These are phyloP conservation scores for Melampsora occidentalis DNA, from an alignment of 1,284 basidiomycete genomes.

Conservation along the genomic window DNA sequence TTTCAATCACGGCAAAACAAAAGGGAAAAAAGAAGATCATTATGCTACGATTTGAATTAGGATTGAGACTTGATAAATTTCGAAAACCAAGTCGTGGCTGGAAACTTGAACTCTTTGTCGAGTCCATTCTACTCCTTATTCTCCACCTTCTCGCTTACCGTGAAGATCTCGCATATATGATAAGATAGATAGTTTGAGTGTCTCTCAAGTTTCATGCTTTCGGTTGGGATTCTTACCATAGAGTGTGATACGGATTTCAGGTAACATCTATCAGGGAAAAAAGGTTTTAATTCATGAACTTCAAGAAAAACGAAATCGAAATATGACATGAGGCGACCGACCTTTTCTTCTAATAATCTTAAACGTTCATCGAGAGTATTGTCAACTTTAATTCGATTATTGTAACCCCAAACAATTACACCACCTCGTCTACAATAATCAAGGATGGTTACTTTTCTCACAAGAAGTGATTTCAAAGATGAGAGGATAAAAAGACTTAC, in stretches of 20 bases:
- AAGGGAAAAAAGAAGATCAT: too few relatives aligned
- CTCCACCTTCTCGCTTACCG: too few relatives aligned
- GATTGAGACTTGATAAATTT: too few relatives aligned
- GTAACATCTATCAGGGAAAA: slow-evolving; percentile 68
- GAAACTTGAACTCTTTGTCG: too few relatives aligned
- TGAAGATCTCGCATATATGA: too few relatives aligned
- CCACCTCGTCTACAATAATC: slow-evolving; percentile 68
- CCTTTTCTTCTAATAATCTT: slow-evolving; percentile 79
- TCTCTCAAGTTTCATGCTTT: slow-evolving; percentile 55
- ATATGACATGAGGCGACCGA: slow-evolving; percentile 54
- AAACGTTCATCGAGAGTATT: slow-evolving; percentile 88
- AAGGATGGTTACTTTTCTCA: background rate
- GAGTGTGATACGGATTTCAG: slow-evolving; percentile 77
- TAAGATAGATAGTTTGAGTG: too few relatives aligned
- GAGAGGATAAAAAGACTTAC: slow-evolving; percentile 56
- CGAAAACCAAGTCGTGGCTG: too few relatives aligned
- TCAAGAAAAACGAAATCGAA: background rate
- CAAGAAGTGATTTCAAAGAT: background rate
- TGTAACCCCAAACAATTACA: slow-evolving; percentile 69
- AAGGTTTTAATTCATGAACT: background rate
- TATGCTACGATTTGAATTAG: too few relatives aligned
- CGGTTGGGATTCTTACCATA: slow-evolving; percentile 82
- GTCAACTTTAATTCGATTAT: slow-evolving; percentile 76
- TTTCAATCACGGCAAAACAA: too few relatives aligned
- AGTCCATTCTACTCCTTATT: too few relatives aligned